Evolutionary conservation across 2,329 filamentous ascomycete species (phyloP).

Genomic region (Colletotrichum cordylinicola): DNA sequence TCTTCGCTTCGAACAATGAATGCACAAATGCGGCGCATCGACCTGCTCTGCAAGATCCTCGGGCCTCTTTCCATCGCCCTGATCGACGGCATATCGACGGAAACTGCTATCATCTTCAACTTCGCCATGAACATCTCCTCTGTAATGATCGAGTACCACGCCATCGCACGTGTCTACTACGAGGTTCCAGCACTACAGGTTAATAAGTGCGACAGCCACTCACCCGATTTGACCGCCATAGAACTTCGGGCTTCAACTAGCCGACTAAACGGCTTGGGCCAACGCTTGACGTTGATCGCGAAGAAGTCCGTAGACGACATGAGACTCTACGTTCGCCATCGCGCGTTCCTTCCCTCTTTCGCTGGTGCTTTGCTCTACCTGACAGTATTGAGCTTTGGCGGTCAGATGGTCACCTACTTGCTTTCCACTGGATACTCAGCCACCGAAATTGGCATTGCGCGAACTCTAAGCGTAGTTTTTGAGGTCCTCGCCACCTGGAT

Average conservation of each 20-base stretch:
- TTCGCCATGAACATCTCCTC: constrained; percentile 56
- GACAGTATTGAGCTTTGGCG: constrained; percentile 56
- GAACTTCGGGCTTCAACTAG: background rate
- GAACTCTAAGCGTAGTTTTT: constrained; percentile 50
- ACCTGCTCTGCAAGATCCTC: constrained; percentile 63
- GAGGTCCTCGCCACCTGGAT: constrained; percentile 62
- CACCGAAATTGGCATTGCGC: constrained; percentile 49
- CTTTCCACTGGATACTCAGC: constrained; percentile 51
- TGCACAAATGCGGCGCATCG: constrained; percentile 67
- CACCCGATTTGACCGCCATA: background rate
- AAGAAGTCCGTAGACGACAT: constrained; percentile 28
- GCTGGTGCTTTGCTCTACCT: constrained; percentile 60
- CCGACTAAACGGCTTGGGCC: background rate
- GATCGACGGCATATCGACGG: constrained; percentile 53
- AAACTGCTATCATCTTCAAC: constrained; percentile 52
- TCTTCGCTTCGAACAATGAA: constrained; percentile 47
- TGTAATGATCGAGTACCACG: constrained; percentile 56
- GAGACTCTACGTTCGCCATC: constrained; percentile 50
- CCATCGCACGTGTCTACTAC: constrained; percentile 44
- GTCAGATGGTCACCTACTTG: constrained; percentile 65
- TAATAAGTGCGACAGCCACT: constrained; percentile 20
- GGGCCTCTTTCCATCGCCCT: constrained; percentile 62
- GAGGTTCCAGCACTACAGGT: constrained; percentile 30
- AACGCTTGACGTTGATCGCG: background rate
- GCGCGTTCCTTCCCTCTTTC: constrained; percentile 60